Percentiles rank a stretch among this genome's conserved stretches.
These are phyloP conservation scores for Aspergillus cavernicola DNA, from an alignment of 495 filamentous ascomycete species.

Conservation along the genomic window DNA sequence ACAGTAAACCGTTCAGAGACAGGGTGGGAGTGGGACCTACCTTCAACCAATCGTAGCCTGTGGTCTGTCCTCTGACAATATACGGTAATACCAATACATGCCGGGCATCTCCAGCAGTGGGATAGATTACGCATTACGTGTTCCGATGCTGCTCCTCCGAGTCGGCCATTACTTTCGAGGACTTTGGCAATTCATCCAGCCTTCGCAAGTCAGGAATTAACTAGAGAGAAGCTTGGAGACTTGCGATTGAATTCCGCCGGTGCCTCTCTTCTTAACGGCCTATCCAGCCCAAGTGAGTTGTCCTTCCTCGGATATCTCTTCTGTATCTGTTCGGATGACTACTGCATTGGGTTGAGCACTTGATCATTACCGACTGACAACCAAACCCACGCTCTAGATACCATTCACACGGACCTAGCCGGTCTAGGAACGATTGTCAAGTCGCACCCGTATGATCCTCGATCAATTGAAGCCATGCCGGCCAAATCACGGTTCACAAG, in stretches of 20 bases:
- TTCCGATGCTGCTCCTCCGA: not conserved
- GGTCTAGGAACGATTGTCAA: slow-evolving; percentile 1
- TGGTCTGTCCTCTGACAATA: slow-evolving; percentile 34
- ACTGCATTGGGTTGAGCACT: not conserved
- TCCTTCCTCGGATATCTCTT: not conserved
- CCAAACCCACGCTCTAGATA: not conserved
- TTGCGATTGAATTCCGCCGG: slow-evolving; percentile 8
- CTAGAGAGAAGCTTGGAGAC: not conserved
- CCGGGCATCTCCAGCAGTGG: not conserved
- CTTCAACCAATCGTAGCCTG: slow-evolving; percentile 34
- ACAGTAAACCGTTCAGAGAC: not conserved
- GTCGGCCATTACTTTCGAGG: too few species aligned
- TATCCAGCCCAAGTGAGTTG: slow-evolving; percentile 4
- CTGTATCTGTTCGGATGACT: not conserved
- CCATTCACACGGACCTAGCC: slow-evolving; percentile 2
- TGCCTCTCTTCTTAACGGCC: slow-evolving; percentile 1
- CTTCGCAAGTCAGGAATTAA: not conserved
- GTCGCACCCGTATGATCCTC: slow-evolving; percentile 25
- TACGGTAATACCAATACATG: slow-evolving; percentile 21
- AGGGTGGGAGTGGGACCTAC: not conserved
- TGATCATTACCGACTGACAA: not conserved
- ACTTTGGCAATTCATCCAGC: slow-evolving; percentile 8
- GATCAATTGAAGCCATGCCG: slow-evolving; percentile 39
- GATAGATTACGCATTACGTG: slow-evolving; percentile 13
- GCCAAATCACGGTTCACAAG: slow-evolving; percentile 82